Percentiles rank a stretch among this genome's conserved stretches.
Conservation (phyloP, 1,284 basidiomycete species). For the Gomphus sp. region DNA sequence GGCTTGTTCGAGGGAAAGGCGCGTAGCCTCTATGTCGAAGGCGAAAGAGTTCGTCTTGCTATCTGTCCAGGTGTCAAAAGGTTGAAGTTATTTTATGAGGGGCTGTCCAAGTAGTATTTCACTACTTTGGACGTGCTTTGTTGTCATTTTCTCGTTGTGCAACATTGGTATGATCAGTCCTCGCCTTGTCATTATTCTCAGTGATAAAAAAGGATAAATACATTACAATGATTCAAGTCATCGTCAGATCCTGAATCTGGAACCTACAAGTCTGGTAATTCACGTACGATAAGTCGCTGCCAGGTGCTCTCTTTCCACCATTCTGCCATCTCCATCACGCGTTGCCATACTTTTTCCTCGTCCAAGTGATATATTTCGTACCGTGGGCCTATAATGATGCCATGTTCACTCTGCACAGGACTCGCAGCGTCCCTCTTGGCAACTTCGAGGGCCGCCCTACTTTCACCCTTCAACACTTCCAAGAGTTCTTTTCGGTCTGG, state of each 20-base stretch:
- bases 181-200: background rate
- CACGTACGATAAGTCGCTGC: constrained; percentile 74
- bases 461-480: constrained; percentile 61
- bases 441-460: constrained; percentile 75
- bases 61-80: constrained; percentile 54
- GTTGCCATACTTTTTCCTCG: constrained; percentile 76
- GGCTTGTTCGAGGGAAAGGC: constrained; percentile 47
- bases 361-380: constrained; percentile 84
- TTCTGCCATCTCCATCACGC: constrained; percentile 72
- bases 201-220: background rate
- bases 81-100: constrained; percentile 51
- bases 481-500: constrained; percentile 70
- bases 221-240: background rate
- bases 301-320: constrained; percentile 94
- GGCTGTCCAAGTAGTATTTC: constrained; percentile 10
- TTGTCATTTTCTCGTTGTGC: background rate
- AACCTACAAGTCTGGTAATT: constrained; percentile 72
- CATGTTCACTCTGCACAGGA: constrained; percentile 22
- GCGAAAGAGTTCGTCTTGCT: constrained; percentile 54
- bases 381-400: constrained; percentile 56
- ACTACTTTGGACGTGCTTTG: background rate
- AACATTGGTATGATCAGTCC: background rate
- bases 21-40: constrained; percentile 37
- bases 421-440: constrained; percentile 53
- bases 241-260: background rate